phyloP scores from a whole-genome alignment of 202 grass and related monocot genomes.

The Sporobolus alterniflorus region DNA sequence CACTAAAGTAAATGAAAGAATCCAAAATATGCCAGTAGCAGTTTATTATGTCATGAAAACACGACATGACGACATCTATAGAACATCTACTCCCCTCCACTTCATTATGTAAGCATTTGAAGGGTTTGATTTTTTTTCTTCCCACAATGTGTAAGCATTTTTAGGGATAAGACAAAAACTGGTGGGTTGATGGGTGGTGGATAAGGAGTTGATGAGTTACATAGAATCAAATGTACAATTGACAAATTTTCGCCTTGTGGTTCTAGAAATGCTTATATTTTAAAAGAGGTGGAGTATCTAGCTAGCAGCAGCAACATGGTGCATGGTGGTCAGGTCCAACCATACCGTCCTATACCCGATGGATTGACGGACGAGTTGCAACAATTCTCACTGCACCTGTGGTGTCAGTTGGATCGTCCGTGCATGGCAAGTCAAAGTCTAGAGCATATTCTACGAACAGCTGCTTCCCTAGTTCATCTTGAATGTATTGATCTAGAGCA shows the following conservation, averaged over 20 bases:
- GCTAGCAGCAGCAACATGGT: neutral
- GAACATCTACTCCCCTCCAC: no score
- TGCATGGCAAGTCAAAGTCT: conserved; percentile 48
- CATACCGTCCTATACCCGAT: neutral
- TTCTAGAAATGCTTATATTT: no score
- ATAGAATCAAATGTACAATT: no score
- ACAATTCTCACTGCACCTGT: conserved; percentile 47
- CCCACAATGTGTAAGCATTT: no score
- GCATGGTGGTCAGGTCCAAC: conserved; percentile 33
- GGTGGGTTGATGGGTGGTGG: no score
- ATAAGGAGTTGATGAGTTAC: no score
- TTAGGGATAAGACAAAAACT: no score
- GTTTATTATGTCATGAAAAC: neutral
- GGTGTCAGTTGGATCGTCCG: conserved; percentile 48
- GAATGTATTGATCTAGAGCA: neutral
- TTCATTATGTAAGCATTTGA: no score
- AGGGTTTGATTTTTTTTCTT: no score
- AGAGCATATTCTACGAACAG: conserved; percentile 11
- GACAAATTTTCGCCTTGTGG: no score
- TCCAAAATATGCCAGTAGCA: neutral
- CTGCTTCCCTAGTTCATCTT: conserved; percentile 9
- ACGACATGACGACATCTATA: conserved; percentile 13
- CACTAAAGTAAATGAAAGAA: conserved; percentile 14
- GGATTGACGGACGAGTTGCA: conserved; percentile 28
- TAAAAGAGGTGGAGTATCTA: no score